Evolutionary conservation across 2,329 filamentous ascomycete genomes (phyloP), one percentile per base, ranked within the genome.

Genomic region (Cercospora brassicicola): DNA sequence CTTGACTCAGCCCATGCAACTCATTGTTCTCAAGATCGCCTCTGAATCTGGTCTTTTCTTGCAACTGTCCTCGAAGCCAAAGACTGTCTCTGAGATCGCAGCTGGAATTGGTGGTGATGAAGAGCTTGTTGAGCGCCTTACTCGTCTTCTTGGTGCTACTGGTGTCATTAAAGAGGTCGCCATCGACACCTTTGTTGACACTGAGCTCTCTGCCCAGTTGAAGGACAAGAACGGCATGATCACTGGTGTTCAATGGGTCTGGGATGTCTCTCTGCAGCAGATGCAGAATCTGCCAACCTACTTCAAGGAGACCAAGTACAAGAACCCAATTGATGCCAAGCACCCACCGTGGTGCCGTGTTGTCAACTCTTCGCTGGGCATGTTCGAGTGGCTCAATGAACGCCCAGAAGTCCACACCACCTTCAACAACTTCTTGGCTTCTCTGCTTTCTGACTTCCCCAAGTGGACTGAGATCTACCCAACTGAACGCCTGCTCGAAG

Each of bases 341-440:
- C 42, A 67, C 20, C 55, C 63, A 15, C 62, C 69, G 2, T 69
- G 45, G 45, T 48, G 45, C 45, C 45, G 45, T 23, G 45, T 48
- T 9, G 45, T 66, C 53, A 70, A 68, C 26, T 68, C 30, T 62
- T 31, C 31, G 11, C 53, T n/a, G 66, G 66, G 18, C 15, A 36
- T 23, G 11, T 69, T 64, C 64, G 36, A 66, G 48, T 59, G 33
- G 31, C 61, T 31, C 20, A 62, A 18, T 48, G 57, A n/a, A n/a
- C 48, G 13, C 23, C 26, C 42, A 18, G 42, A 48, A 23, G 45
- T 39, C 15, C 26, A 63, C 36, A 26, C 9, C 8, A 30, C 55
- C 9, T 67, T 69, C 65, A 65, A 69, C 33, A 39, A 30, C 42
- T 69, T 64, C 26, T 60, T 69, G n/a, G 51, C 65, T 9, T 39